Percentiles rank a stretch among this genome's conserved stretches.
These are phyloP conservation scores for Magnusiomyces fungicola DNA, from an alignment of 1,139 yeast genomes.

Conservation along the genomic window DNA sequence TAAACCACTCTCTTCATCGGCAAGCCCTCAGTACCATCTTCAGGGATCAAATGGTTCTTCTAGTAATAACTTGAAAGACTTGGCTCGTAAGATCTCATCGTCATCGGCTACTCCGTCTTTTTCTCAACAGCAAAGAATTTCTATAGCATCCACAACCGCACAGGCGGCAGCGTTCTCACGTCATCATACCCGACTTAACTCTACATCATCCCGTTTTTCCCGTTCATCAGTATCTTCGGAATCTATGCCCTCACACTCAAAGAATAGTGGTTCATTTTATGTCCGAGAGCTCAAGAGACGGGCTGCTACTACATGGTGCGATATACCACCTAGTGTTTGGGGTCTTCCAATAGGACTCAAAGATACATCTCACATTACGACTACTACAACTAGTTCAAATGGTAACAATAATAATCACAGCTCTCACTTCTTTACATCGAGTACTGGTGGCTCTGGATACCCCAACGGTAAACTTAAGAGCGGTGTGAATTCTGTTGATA, in stretches of 20 bases:
- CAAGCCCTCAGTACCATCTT: too few species aligned
- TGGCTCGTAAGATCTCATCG: neutral
- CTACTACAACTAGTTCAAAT: neutral
- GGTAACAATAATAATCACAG: neutral
- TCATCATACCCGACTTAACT: conserved; percentile 5
- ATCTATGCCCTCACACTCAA: conserved; percentile 10
- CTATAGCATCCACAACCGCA: too few species aligned
- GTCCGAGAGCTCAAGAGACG: conserved; percentile 47
- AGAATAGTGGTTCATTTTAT: conserved; percentile 39
- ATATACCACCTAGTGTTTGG: conserved; percentile 50
- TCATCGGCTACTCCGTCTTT: conserved; percentile 3
- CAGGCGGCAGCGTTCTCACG: too few species aligned
- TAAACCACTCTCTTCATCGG: too few species aligned
- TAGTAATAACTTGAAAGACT: too few species aligned
- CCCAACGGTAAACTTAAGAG: neutral
- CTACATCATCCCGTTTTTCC: conserved; percentile 10
- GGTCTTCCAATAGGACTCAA: conserved; percentile 61
- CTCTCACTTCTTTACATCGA: too few species aligned
- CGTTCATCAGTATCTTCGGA: conserved; percentile 4
- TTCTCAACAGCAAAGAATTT: neutral
- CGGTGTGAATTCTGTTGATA: conserved; percentile 17
- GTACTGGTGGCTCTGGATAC: neutral
- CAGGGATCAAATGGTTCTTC: too few species aligned
- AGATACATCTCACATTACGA: conserved; percentile 20
- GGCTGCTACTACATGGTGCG: conserved; percentile 47